Conservation (phyloP, 192 early-diverging fungal species). For the Allomyces javanicus region DNA sequence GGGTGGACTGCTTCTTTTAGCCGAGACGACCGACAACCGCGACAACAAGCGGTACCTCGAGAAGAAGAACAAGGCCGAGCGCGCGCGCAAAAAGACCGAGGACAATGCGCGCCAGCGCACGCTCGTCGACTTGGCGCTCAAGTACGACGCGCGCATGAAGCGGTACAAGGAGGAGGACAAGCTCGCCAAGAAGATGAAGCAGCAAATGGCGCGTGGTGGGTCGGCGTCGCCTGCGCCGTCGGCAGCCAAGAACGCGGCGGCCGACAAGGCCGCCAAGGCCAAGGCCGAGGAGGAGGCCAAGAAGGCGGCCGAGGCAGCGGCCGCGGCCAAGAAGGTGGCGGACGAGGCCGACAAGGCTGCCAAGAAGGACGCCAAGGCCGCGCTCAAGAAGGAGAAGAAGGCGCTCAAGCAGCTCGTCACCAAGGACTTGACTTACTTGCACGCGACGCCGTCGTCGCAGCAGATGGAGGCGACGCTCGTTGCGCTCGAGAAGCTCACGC, state of each 20-base stretch:
- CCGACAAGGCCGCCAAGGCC: conserved; percentile 20
- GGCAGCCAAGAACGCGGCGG: conserved; percentile 27
- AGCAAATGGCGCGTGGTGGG: conserved; percentile 20
- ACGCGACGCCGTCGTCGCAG: conserved; percentile 64
- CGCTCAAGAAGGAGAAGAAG: conserved; percentile 61
- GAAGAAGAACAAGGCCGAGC: conserved; percentile 82
- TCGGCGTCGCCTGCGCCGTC: conserved; percentile 1
- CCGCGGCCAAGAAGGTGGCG: no score
- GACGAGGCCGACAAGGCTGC: conserved; percentile 39
- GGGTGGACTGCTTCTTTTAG: no score
- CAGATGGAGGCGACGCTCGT: conserved; percentile 24
- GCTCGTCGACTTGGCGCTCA: conserved; percentile 67
- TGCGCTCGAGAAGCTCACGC: conserved; percentile 18
- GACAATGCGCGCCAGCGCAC: conserved; percentile 74
- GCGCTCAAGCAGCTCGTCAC: conserved; percentile 65
- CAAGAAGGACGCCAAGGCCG: conserved; percentile 39
- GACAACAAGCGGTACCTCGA: conserved; percentile 94
- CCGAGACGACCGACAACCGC: conserved; percentile 18
- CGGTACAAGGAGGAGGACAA: conserved; percentile 79
- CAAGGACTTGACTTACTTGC: conserved; percentile 77
- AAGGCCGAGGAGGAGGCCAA: conserved; percentile 23
- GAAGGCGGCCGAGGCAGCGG: neutral
- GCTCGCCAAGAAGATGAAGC: conserved; percentile 71
- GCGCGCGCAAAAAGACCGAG: conserved; percentile 88
- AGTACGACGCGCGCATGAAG: conserved; percentile 74